Base-by-base conservation (phyloP, 805 yeast species). In the Suhomyces sp. region DNA sequence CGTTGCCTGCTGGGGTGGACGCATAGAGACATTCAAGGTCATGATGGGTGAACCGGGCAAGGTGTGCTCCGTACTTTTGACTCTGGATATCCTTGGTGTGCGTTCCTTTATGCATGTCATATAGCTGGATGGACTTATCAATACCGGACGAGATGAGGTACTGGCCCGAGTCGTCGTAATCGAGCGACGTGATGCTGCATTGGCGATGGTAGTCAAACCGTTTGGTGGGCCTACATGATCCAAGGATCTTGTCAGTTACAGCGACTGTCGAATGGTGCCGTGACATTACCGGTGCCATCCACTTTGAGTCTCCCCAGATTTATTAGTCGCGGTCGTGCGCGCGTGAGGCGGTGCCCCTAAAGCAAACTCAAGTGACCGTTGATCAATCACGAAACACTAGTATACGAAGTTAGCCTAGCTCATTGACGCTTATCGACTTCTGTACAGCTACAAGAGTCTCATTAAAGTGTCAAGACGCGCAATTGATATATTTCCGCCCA, bases 11-110 rank as follows among this genome's bases (percentile, higher is more conserved):
- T 6, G 77, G 77, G 0, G 98, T 90, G 4, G 97, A 87, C 1
- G 96, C 91, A 64, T 87, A 89, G 13, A 93, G 75, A 61, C 94
- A 86, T 59, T 85, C 84, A 51, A 80, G 77, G 44, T 83, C 84
- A 43, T 80, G 78, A 61, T 87, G 96, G 0, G 97, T 84, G 66
- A 94, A 94, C 44, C 83, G 77, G 2, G 97, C 97, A 37, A 89
- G 69, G 62, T 89, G 91, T 52, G 91, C 88, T 0, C 99, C 99
- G 60, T 94, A 94, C 64, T 94, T 94, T 70, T 91, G 92, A 25
- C 94, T 85, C 53, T 82, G 85, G 7, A 89, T 79, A 3, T 90
- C 82, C 59, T 85, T 87, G 43, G 78, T 60, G 55, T 84, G 87
- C 49, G 79, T 75, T 5, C 97, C 97, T 53, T 79, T 78, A 31